These are phyloP conservation scores for Nakaseomyces nivariensis DNA, from an alignment of 1,139 yeast species.

Conservation along the genomic window DNA sequence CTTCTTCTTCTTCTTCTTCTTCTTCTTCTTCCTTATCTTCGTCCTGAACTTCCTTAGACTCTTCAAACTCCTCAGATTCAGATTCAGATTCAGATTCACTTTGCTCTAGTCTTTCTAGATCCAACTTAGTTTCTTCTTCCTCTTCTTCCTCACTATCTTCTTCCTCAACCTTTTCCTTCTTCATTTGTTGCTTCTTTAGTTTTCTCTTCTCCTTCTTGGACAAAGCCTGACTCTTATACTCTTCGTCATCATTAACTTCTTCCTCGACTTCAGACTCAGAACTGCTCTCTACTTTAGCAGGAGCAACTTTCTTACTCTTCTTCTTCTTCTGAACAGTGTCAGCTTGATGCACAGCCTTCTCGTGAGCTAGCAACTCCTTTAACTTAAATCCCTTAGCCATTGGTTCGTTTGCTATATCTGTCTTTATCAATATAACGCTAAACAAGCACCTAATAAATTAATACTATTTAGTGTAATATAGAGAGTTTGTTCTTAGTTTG, in stretches of 20 bases:
- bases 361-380: conserved; percentile 28
- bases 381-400: conserved; percentile 33
- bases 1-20: conserved; percentile 41
- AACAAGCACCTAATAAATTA: too few species aligned
- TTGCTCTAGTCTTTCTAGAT: conserved; percentile 49
- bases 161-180: conserved; percentile 9
- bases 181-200: conserved; percentile 42
- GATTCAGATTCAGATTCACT: conserved; percentile 39
- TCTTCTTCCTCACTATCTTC: conserved; percentile 20
- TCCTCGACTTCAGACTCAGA: conserved; percentile 15
- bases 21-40: conserved; percentile 35
- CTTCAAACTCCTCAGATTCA: conserved; percentile 32
- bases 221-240: conserved; percentile 37
- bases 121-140: conserved; percentile 30
- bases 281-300: too few species aligned
- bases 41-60: conserved; percentile 26
- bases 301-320: conserved; percentile 5
- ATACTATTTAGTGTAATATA: too few species aligned
- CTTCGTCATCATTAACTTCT: conserved; percentile 25
- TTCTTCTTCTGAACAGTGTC: conserved; percentile 16
- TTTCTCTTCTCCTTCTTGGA: conserved; percentile 60
- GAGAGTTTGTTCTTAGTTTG: background rate
- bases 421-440: too few species aligned
- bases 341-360: conserved; percentile 11
- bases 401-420: background rate